phyloP scores from a whole-genome alignment of 148 eudicot species.

The Suaeda aralocaspica region DNA sequence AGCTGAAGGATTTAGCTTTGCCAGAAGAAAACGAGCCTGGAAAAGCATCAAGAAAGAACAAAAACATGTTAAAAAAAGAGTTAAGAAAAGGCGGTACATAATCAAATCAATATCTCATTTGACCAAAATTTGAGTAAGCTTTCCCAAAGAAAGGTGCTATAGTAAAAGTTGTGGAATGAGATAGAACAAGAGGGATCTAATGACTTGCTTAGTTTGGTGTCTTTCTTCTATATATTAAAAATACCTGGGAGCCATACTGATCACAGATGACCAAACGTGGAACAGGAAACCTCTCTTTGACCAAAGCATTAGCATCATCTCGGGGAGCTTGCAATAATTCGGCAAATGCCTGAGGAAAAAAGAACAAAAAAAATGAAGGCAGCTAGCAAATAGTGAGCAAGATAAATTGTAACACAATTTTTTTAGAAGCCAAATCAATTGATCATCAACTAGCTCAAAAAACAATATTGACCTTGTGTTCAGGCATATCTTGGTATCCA shows the following conservation, averaged over 20 bases:
- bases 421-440: neutral
- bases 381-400: neutral
- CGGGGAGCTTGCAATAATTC: constrained; percentile 80
- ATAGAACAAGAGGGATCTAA: no score
- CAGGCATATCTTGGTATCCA: constrained; percentile 82
- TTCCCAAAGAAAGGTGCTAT: no score
- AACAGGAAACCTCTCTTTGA: constrained; percentile 83
- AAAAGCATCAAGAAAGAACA: neutral
- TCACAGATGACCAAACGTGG: constrained; percentile 93
- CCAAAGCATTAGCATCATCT: constrained; percentile 65
- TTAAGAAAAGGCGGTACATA: no score
- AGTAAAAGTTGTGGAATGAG: no score
- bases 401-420: neutral
- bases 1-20: constrained; percentile 92
- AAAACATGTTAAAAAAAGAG: no score
- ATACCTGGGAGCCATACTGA: constrained; percentile 97
- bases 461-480: constrained; percentile 58
- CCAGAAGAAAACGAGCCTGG: constrained; percentile 97
- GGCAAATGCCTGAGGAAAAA: constrained; percentile 61
- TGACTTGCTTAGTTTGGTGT: neutral
- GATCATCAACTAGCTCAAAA: neutral
- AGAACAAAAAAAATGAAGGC: neutral
- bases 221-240: neutral
- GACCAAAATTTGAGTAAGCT: no score
- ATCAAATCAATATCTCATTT: no score